Base-by-base conservation (phyloP, 805 yeast species). In the Starmerella ratchasimensis region DNA sequence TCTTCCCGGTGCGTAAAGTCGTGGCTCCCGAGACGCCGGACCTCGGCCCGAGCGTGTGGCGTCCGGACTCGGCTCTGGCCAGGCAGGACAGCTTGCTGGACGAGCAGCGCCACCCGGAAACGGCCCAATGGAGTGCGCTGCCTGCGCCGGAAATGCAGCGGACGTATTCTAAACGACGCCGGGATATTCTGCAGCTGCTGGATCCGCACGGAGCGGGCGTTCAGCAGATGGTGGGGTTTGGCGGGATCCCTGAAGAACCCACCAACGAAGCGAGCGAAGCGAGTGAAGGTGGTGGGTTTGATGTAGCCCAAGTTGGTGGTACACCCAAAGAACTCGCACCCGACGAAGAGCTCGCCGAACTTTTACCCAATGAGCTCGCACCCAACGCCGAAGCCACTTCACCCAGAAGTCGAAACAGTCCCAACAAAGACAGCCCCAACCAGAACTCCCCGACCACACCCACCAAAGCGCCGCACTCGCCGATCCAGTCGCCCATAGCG, bases 61-160 rank as follows among this genome's bases (percentile, higher is more conserved):
- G 47, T 2, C n/a, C 18, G 6, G 37, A 30, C 14, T 26, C 44
- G 3, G 32, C 33, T 0, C 35, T 54, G 7, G 43, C 52, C 2
- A 52, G 61, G 9, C 54, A 57, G 32, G 61, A 56, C 39, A 50
- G 56, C 15, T 43, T 57, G 28, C 49, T 48, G 33, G 61, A 57
- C 14, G 47, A 49, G 9, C 56, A 57, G 43, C 38, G 59, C 4
- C 49, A 46, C 21, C 50, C 53, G 6, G 42, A 46, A 3, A 54
- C 59, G 2, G 34, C 36, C 31, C 29, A 39, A 8, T 25, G 45
- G n/a, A 16, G 28, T 5, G 9, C 27, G 17, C 10, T 11, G n/a
- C 46, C 47, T 4, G 27, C 28, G 3, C 43, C 50, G 10, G 45
- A 39, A 4, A 38, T 49, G 5, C 43, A 45, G n/a, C 43, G 54